Conservation (phyloP, 441 rosid species). For the Arabidopsis hybrid region DNA sequence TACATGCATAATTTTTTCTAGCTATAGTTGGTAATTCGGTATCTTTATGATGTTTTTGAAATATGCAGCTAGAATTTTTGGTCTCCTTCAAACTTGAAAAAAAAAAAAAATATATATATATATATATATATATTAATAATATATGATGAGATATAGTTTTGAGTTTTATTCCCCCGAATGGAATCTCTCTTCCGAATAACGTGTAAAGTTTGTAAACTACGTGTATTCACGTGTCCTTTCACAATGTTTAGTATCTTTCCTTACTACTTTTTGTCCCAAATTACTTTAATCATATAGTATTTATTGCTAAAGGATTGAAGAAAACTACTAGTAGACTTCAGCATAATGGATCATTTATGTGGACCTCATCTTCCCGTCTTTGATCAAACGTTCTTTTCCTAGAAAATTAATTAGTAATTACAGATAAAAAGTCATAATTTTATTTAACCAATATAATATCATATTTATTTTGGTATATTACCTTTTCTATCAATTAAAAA, state of each 20-base stretch:
- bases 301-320: neutral
- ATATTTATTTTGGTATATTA: conserved; percentile 17
- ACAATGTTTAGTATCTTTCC: neutral
- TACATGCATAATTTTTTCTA: neutral
- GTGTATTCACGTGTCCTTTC: conserved; percentile 39
- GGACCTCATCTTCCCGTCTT: conserved; percentile 37
- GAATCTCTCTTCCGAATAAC: conserved; percentile 20
- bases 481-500: neutral
- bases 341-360: conserved; percentile 32
- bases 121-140: too few relatives aligned
- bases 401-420: neutral
- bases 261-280: neutral
- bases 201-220: conserved; percentile 13
- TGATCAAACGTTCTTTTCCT: conserved; percentile 31
- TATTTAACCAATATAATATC: conserved; percentile 18
- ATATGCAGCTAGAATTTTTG: conserved; percentile 23
- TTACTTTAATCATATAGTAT: neutral
- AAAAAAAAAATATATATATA: too few relatives aligned
- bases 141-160: conserved; percentile 21
- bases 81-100: conserved; percentile 20
- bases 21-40: conserved; percentile 15
- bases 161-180: conserved; percentile 13
- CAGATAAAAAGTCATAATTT: conserved; percentile 31
- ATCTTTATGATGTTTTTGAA: conserved; percentile 17
- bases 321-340: conserved; percentile 28